Base-by-base conservation (phyloP, 2,329 filamentous ascomycete species). In the Claviceps sorghi region DNA sequence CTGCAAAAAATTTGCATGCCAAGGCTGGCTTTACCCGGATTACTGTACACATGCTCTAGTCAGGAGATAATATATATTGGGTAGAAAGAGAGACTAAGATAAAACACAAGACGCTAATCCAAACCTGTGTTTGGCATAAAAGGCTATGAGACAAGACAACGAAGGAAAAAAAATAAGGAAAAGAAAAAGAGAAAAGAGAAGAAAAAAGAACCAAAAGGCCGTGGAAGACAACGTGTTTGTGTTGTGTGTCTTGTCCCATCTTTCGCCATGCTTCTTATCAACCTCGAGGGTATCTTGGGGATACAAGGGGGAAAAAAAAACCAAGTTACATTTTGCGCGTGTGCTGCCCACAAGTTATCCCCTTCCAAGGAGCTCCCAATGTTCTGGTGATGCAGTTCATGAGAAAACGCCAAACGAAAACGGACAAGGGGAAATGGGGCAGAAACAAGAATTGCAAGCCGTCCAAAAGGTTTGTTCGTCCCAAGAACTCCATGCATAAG, bases 81-180 rank as follows among this genome's bases (percentile, higher is more conserved):
- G 22, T 22, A 22, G 4, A 44, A 44, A 17, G 42, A 29, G 1
- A 44, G 21, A 17, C 3, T 15, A n/a, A 22, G 41, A 44, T 8
- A 44, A 44, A 44, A 17, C 41, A 43, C 21, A 29, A 15, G 26
- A 44, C 42, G 42, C 42, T 44, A 44, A 44, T 44, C 42, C 42
- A 44, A 29, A 29, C 21, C 22, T 15, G 22, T 26, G 42, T 8
- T 29, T 17, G 15, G 26, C 42, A 22, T 21, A 44, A 44, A 29
- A 26, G 13, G 22, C 22, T 38, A 15, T 38, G 42, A 17, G 42
- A n/a, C 42, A 26, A 44, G 13, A 55, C 60, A n/a, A n/a, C n/a
- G n/a, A n/a, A n/a, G n/a, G n/a, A n/a, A n/a, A 15, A 65, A 58
- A 50, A 53, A 58, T 11, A 62, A 62, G 57, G 52, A 65, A 26